Evolutionary conservation across 2,329 filamentous ascomycete species (phyloP).

Genomic region (Aspergillus chevalieri): DNA sequence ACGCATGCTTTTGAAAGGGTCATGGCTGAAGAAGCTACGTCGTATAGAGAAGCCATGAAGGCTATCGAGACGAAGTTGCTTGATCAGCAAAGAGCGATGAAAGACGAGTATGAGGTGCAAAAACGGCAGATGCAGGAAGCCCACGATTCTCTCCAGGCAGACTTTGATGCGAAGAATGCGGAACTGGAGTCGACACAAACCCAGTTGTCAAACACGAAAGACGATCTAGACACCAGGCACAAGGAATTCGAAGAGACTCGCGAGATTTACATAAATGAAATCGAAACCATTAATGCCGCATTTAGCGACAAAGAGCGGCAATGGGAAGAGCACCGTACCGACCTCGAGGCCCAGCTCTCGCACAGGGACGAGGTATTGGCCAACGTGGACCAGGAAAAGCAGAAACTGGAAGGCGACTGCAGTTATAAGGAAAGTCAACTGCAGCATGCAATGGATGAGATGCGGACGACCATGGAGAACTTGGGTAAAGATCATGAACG

Average conservation of each 20-base stretch:
- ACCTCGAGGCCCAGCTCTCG: constrained; percentile 32
- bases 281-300: constrained; percentile 20
- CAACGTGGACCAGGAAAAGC: constrained; percentile 40
- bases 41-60: constrained; percentile 31
- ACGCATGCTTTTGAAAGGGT: constrained; percentile 46
- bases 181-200: constrained; percentile 26
- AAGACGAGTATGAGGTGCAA: constrained; percentile 30
- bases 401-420: constrained; percentile 40
- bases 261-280: constrained; percentile 21
- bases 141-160: constrained; percentile 29
- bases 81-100: constrained; percentile 30
- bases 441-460: constrained; percentile 36
- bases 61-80: constrained; percentile 40
- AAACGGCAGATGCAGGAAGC: constrained; percentile 34
- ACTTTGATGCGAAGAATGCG: constrained; percentile 27
- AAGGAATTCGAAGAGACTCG: constrained; percentile 28
- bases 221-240: constrained; percentile 20
- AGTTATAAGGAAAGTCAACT: constrained; percentile 42
- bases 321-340: constrained; percentile 28
- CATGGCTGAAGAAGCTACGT: constrained; percentile 37
- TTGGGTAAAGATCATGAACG: constrained; percentile 47
- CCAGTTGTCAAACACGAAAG: constrained; percentile 22
- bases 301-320: constrained; percentile 25
- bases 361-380: constrained; percentile 36
- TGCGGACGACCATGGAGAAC: constrained; percentile 45